phyloP scores from a whole-genome alignment of 805 yeast species.

The Kuraishia floccosa region DNA sequence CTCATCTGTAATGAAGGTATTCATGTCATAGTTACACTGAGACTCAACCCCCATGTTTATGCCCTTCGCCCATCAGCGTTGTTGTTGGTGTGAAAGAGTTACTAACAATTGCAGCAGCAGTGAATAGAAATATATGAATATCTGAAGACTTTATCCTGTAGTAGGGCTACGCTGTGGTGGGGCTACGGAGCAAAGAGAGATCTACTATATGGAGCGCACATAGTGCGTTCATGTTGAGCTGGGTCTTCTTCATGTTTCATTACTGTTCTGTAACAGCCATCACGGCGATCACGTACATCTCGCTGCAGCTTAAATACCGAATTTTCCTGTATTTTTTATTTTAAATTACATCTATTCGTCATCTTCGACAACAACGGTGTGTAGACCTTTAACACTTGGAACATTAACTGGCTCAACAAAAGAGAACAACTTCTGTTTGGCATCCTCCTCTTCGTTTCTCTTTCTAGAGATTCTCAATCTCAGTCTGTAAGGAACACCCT shows the following conservation, averaged over 20 bases:
- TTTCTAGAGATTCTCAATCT: slow-evolving; percentile 94
- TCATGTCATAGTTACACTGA: slow-evolving; percentile 87
- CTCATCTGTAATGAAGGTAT: slow-evolving; percentile 51
- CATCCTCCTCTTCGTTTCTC: slow-evolving; percentile 99
- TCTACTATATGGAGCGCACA: too few relatives aligned
- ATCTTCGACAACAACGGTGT: slow-evolving; percentile 91
- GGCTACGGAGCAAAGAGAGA: too few relatives aligned
- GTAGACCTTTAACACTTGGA: slow-evolving; percentile 92
- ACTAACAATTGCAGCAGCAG: too few relatives aligned
- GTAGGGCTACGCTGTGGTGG: too few relatives aligned
- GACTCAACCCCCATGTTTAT: too few relatives aligned
- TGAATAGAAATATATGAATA: too few relatives aligned
- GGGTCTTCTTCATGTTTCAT: background rate
- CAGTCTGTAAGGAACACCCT: slow-evolving; percentile 97
- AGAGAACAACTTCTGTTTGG: slow-evolving; percentile 95
- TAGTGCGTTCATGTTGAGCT: background rate
- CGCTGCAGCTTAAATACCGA: background rate
- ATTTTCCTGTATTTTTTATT: background rate
- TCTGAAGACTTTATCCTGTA: too few relatives aligned
- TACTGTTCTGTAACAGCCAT: too few relatives aligned
- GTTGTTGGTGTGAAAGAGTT: too few relatives aligned
- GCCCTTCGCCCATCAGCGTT: too few relatives aligned
- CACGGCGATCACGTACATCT: too few relatives aligned
- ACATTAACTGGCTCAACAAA: slow-evolving; percentile 96
- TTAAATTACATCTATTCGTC: slow-evolving; percentile 19